phyloP scores from a whole-genome alignment of 2,329 filamentous ascomycete genomes.

The Scedosporium dehoogii region DNA sequence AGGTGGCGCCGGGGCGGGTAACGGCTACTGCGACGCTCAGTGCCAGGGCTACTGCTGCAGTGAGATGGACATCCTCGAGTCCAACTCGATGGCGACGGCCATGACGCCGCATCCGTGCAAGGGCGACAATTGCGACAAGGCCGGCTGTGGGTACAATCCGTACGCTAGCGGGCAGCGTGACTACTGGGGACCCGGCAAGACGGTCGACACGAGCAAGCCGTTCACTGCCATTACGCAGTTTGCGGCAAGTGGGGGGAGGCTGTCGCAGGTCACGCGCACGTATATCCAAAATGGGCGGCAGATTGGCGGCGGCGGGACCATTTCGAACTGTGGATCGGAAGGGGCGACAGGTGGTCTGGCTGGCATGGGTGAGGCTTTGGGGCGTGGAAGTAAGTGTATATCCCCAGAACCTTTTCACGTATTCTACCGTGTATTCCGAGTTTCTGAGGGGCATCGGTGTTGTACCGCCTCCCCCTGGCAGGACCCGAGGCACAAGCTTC shows the following conservation, averaged over 20 bases:
- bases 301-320: slow-evolving; percentile 39
- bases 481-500: too few relatives aligned
- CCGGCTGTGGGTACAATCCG: slow-evolving; percentile 32
- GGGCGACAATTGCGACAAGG: slow-evolving; percentile 32
- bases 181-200: slow-evolving; percentile 30
- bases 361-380: slow-evolving; percentile 39
- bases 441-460: background rate
- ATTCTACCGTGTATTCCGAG: background rate
- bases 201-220: slow-evolving; percentile 27
- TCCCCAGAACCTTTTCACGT: background rate
- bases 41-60: slow-evolving; percentile 43
- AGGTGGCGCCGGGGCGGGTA: slow-evolving; percentile 49
- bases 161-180: slow-evolving; percentile 20
- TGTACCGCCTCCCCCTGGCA: slow-evolving; percentile 13
- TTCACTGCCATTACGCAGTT: slow-evolving; percentile 44
- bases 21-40: slow-evolving; percentile 55
- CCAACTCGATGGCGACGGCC: slow-evolving; percentile 34
- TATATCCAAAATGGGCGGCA: slow-evolving; percentile 39
- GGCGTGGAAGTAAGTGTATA: slow-evolving; percentile 17
- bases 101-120: slow-evolving; percentile 40
- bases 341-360: slow-evolving; percentile 43
- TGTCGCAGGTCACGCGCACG: slow-evolving; percentile 35
- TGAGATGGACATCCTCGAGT: slow-evolving; percentile 47
- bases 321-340: slow-evolving; percentile 31
- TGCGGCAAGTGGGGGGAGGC: slow-evolving; percentile 23